phyloP scores from a whole-genome alignment of 805 yeast species.

The Nakazawaea sp. region DNA sequence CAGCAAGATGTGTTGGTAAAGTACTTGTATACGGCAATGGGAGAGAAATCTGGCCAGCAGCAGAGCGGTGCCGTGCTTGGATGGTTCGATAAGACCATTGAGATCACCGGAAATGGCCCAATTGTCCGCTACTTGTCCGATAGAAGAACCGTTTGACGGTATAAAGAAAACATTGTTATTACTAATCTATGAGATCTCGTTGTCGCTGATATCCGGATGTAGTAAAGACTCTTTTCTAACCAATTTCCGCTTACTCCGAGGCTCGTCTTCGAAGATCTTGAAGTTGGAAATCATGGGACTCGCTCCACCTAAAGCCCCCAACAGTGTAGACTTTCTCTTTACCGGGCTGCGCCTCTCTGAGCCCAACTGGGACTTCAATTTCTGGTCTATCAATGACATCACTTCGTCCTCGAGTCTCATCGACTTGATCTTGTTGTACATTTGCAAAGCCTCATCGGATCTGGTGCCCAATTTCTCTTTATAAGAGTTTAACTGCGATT shows the following conservation, averaged over 20 bases:
- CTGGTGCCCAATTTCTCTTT: not conserved
- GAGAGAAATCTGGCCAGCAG: constrained; percentile 67
- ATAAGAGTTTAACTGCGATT: constrained; percentile 2
- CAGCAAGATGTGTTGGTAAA: constrained; percentile 78
- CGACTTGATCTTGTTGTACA: constrained; percentile 5
- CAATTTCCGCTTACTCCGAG: constrained; percentile 2
- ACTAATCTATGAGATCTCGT: not conserved
- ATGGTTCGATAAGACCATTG: constrained; percentile 91
- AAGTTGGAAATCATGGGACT: not conserved
- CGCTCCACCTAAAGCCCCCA: not conserved
- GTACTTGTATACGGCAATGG: constrained; percentile 82
- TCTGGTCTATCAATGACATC: constrained; percentile 2
- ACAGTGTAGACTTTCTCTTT: not conserved
- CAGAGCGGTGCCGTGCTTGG: constrained; percentile 80
- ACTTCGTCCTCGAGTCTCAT: constrained; percentile 8
- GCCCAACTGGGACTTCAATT: constrained; percentile 1
- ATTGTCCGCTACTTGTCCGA: constrained; percentile 83
- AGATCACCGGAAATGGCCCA: constrained; percentile 80
- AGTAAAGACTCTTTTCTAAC: not conserved
- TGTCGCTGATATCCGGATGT: not conserved
- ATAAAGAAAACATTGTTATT: too few species aligned
- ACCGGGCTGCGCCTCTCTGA: not conserved
- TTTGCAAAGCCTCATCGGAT: constrained; percentile 2
- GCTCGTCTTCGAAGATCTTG: constrained; percentile 5
- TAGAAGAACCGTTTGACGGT: constrained; percentile 77